phyloP scores from a whole-genome alignment of 495 filamentous ascomycete genomes.

The Terfezia claveryi region DNA sequence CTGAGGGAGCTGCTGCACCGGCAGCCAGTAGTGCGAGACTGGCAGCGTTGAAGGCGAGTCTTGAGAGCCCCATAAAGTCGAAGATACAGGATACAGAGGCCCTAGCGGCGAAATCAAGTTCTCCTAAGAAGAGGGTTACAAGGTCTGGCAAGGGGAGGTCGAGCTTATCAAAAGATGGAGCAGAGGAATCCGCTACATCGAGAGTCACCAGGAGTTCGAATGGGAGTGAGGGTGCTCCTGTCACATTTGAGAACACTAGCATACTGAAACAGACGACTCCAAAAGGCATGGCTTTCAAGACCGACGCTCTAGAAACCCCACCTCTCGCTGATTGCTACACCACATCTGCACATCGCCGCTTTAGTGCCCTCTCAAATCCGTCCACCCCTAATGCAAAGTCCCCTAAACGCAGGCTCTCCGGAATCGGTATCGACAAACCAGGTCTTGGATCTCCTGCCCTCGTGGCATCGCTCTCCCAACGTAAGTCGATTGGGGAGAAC shows the following conservation, averaged over 20 bases:
- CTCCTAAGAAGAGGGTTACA: background rate
- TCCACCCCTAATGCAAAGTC: conserved; percentile 25
- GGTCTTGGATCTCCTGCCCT: conserved; percentile 64
- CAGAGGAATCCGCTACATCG: too few species aligned
- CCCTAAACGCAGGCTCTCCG: conserved; percentile 11
- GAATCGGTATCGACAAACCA: conserved; percentile 48
- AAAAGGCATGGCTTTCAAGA: too few species aligned
- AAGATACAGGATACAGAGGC: too few species aligned
- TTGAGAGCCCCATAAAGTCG: too few species aligned
- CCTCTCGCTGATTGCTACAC: conserved; percentile 37
- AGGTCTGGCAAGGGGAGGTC: background rate
- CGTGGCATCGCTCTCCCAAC: conserved; percentile 47
- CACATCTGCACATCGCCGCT: conserved; percentile 42
- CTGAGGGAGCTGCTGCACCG: too few species aligned
- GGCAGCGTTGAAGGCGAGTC: too few species aligned
- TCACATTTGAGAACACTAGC: too few species aligned
- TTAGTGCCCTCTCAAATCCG: conserved; percentile 18
- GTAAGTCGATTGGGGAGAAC: conserved; percentile 46
- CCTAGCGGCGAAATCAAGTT: too few species aligned
- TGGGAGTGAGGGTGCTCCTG: too few species aligned
- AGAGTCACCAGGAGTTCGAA: too few species aligned
- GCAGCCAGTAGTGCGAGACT: too few species aligned
- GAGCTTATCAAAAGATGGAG: background rate
- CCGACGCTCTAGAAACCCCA: conserved; percentile 8
- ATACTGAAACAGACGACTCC: too few species aligned